Evolutionary conservation across 805 yeast genomes (phyloP), one percentile per base, ranked within the genome.

Genomic region (Lipomyces japonicus): DNA sequence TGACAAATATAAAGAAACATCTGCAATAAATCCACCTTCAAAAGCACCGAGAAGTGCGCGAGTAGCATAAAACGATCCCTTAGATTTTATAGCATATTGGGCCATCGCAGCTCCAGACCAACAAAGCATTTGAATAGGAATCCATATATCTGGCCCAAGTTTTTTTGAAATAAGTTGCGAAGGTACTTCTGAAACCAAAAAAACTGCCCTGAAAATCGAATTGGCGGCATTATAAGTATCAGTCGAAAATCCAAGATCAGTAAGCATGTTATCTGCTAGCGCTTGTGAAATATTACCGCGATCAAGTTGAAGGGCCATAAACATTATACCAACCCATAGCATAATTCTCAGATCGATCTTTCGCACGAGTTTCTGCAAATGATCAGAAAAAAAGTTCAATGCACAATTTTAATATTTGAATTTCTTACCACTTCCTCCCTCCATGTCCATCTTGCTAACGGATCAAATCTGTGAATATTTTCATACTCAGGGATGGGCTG

Each of bases 1-100:
- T n/a, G n/a, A n/a, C n/a, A n/a, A n/a, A n/a, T 83, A 83, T 40
- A 81, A 65, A 48, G 77, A 74, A 28, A 76, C 67, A 59, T 81
- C 86, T 30, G 84, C 81, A 48, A 83, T 81, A 50, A 81, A 81
- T 0, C 87, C 87, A 50, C 87, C 86, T 63, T 82, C 81, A 10
- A 77, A 65, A 7, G 74, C 60, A 2, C 83, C 86, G 37, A 80
- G 60, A 2, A 79, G 67, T 1, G n/a, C n/a, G n/a, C n/a, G n/a
- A n/a, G n/a, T n/a, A n/a, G n/a, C n/a, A n/a, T n/a, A n/a, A n/a
- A n/a, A 74, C 75, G 52, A 85, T 68, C 35, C 47, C n/a, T 16
- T 41, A n/a, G 76, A 72, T 2, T 55, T 64, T 51, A 80, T 61
- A 21, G 67, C 68, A 42, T 71, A 71, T 60, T 80, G 85, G 25